Conservation (phyloP, 2,329 filamentous ascomycete genomes). For the Aspergillus sp. region DNA sequence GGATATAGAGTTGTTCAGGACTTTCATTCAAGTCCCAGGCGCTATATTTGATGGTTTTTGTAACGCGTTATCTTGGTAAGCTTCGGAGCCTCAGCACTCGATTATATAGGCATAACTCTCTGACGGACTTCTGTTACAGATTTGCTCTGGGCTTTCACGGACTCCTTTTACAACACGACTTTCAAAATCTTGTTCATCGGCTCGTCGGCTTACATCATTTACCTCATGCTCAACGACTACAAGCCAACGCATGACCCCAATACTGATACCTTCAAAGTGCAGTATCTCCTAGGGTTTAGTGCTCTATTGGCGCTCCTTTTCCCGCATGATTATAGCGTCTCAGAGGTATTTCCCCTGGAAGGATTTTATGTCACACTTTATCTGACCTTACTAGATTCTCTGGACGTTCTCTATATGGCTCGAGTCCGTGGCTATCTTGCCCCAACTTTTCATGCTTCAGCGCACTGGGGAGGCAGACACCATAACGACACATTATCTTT, state of each 20-base stretch:
- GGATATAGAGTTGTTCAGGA: constrained; percentile 80
- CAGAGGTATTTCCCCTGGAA: constrained; percentile 54
- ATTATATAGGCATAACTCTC: not conserved
- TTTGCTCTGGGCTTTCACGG: constrained; percentile 79
- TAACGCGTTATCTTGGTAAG: constrained; percentile 85
- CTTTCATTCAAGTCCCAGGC: constrained; percentile 99
- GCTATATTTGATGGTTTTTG: constrained; percentile 89
- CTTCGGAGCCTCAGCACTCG: constrained; percentile 8
- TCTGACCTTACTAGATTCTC: constrained; percentile 63
- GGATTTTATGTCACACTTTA: constrained; percentile 13
- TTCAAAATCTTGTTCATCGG: constrained; percentile 96
- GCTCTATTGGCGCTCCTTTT: constrained; percentile 77
- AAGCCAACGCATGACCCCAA: constrained; percentile 97
- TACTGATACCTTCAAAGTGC: constrained; percentile 94
- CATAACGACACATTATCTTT: constrained; percentile 98
- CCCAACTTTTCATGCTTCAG: constrained; percentile 97
- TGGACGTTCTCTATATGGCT: constrained; percentile 99
- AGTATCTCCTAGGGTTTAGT: constrained; percentile 85
- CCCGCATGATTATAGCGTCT: constrained; percentile 78
- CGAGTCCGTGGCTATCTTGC: constrained; percentile 92
- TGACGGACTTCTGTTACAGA: constrained; percentile 53
- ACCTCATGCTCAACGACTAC: constrained; percentile 97
- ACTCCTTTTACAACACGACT: constrained; percentile 84
- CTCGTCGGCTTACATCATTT: constrained; percentile 90
- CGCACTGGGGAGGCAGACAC: constrained; percentile 97